These are phyloP conservation scores for Penicillium canariense DNA, from an alignment of 495 filamentous ascomycete species.

Conservation along the genomic window DNA sequence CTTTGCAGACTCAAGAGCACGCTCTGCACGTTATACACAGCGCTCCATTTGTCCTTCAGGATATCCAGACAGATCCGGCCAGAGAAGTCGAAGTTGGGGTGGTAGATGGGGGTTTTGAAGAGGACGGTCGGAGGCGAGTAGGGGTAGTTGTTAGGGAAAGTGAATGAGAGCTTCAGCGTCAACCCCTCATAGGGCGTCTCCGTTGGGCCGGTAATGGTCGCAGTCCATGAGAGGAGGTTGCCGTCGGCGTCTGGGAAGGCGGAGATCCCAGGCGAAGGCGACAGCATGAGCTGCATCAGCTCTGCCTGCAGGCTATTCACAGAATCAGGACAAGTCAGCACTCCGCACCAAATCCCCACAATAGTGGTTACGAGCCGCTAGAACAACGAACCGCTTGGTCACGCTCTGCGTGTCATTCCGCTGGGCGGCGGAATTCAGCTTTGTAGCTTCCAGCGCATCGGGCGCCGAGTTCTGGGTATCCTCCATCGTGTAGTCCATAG, in stretches of 20 bases:
- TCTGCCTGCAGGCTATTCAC: conserved; percentile 82
- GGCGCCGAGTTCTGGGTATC: conserved; percentile 71
- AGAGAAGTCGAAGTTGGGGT: conserved; percentile 91
- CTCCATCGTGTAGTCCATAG: conserved; percentile 67
- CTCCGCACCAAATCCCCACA: background rate
- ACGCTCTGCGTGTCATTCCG: conserved; percentile 68
- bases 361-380: background rate
- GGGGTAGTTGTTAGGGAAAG: conserved; percentile 89
- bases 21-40: conserved; percentile 90
- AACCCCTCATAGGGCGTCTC: conserved; percentile 89
- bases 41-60: conserved; percentile 97
- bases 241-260: conserved; percentile 90
- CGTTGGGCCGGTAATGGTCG: conserved; percentile 86
- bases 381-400: conserved; percentile 64
- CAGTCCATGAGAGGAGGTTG: conserved; percentile 88
- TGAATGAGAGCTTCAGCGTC: conserved; percentile 89
- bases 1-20: conserved; percentile 93
- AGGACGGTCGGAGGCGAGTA: conserved; percentile 90
- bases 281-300: conserved; percentile 96
- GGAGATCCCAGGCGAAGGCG: conserved; percentile 86
- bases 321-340: conserved; percentile 5
- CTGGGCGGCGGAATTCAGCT: conserved; percentile 57
- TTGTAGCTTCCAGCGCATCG: conserved; percentile 54
- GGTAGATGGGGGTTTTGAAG: conserved; percentile 92
- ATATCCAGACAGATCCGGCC: conserved; percentile 95